Base-by-base conservation (phyloP, 352 stramenopile genomes). In the Blastocystis sp. region DNA sequence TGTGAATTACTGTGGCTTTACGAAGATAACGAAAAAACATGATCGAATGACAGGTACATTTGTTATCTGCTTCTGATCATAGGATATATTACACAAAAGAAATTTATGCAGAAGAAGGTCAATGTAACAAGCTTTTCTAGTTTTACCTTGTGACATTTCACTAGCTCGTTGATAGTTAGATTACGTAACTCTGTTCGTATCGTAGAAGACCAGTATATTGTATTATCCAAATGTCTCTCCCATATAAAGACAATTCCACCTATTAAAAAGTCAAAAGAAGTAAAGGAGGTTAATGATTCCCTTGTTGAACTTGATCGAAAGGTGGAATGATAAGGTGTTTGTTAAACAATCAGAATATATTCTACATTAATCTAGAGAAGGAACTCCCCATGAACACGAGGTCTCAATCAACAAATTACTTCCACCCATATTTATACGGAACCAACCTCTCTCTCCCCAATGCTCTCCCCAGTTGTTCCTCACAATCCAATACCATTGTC, bases 381-480 rank as follows among this genome's bases (percentile, higher is more conserved):
- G 93, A 16, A 95, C 92, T n/a, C 93, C 93, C 93, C 93, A 95
- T 89, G 94, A 92, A 77, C 77, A 87, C 32, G 59, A 59, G 9
- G 92, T 87, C 87, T 95, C 93, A 66, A 95, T 95, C 59, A 91
- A 92, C 51, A 95, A 87, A 88, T 95, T 95, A 90, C 95, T 93
- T 89, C 93, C 91, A 87, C 95, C 92, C 91, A 95, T 95, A 73
- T 92, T 87, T 52, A 97, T 95, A 71, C 92, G 91, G 90, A 95
- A 96, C 92, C 93, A 97, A 54, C 93, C 93, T 43, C 95, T 92
- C 88, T 96, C 92, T 35, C 93, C 93, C 93, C 93, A 97, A 89
- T 96, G 94, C 24, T 51, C 95, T 6, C 93, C 93, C 93, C 93
- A 97, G 67, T 91, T 95, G 89, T 97, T 97, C 59, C 93, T 90